A percentile compares a stretch with the other conserved stretches of the same genome.
Evolutionary conservation across 129 eudicot species (phyloP).

Genomic region (Daucus carota): DH1_v3.0 NC_030387.2:35106001-35106500

Average conservation of each 20-base stretch:
- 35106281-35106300: slow-evolving; percentile 31
- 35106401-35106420: slow-evolving; percentile 81
- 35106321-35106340: slow-evolving; percentile 10
- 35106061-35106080: slow-evolving; percentile 68
- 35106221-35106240: slow-evolving; percentile 46
- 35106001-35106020: slow-evolving; percentile 95
- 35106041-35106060: slow-evolving; percentile 75
- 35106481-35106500: not conserved
- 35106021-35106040: slow-evolving; percentile 92
- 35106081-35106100: slow-evolving; percentile 81
- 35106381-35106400: slow-evolving; percentile 83
- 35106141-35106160: slow-evolving; percentile 1
- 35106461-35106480: not conserved
- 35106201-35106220: slow-evolving; percentile 40
- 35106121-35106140: slow-evolving; percentile 3
- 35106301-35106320: slow-evolving; percentile 9
- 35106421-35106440: slow-evolving; percentile 31
- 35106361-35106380: slow-evolving; percentile 85
- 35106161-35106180: slow-evolving; percentile 32
- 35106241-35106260: slow-evolving; percentile 62
- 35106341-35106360: slow-evolving; percentile 48
- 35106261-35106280: slow-evolving; percentile 71
- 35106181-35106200: slow-evolving; percentile 54
- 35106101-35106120: not conserved
- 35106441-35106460: slow-evolving; percentile 12